Conservation (phyloP, 257 asterid genomes). For the Haberlea rhodopensis region DNA sequence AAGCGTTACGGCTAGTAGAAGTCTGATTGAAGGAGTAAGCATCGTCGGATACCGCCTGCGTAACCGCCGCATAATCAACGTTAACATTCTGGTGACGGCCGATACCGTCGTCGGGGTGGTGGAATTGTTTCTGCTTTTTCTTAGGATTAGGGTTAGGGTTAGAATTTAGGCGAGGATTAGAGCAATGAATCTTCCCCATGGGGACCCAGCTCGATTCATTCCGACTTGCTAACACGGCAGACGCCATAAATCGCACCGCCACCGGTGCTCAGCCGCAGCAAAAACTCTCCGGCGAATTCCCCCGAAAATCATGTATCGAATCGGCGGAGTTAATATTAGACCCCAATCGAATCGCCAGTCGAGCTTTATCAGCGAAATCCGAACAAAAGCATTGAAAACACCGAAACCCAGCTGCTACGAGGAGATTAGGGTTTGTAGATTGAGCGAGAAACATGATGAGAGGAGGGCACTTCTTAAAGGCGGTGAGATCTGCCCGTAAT, state of each 20-base stretch:
- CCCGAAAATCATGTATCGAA: constrained; percentile 44
- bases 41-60: constrained; percentile 87
- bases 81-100: constrained; percentile 29
- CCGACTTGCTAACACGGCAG: constrained; percentile 81
- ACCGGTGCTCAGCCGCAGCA: constrained; percentile 41
- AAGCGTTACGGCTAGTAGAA: constrained; percentile 44
- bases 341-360: constrained; percentile 24
- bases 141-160: constrained; percentile 68
- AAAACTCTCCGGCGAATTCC: constrained; percentile 37
- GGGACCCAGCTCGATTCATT: constrained; percentile 87
- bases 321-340: constrained; percentile 20
- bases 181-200: constrained; percentile 79
- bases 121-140: constrained; percentile 75
- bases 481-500: constrained; percentile 78
- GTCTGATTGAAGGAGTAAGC: constrained; percentile 86
- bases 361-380: background rate
- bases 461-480: constrained; percentile 74
- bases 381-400: background rate
- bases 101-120: constrained; percentile 42
- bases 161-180: constrained; percentile 53
- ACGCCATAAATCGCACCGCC: constrained; percentile 71
- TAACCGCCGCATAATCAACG: constrained; percentile 55
- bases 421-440: constrained; percentile 54
- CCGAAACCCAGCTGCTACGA: constrained; percentile 14
- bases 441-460: constrained; percentile 66